Conservation (phyloP, 345 rosid genomes). For the Hevea brasiliensis region DNA sequence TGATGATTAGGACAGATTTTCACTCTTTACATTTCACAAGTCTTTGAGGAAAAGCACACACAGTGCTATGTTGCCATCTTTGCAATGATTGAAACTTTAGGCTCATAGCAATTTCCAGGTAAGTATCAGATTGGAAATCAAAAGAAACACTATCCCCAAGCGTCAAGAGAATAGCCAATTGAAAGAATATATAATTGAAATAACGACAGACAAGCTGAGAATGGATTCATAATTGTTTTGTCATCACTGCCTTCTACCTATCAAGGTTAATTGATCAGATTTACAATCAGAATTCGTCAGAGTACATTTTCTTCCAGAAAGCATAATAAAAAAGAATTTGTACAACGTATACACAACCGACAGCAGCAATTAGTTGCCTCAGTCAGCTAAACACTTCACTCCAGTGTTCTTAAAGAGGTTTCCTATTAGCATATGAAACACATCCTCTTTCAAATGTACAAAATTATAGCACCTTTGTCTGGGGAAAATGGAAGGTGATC, state of each 20-base stretch:
- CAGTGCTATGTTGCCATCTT: too few relatives aligned
- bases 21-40: too few relatives aligned
- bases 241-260: not conserved
- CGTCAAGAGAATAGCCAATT: too few relatives aligned
- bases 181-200: too few relatives aligned
- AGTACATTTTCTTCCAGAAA: not conserved
- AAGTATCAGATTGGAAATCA: too few relatives aligned
- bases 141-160: too few relatives aligned
- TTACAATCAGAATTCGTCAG: not conserved
- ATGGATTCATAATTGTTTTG: not conserved
- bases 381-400: not conserved
- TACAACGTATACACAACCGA: conserved; percentile 27
- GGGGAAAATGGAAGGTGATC: not conserved
- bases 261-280: not conserved
- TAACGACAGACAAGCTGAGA: too few relatives aligned
- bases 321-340: conserved; percentile 5
- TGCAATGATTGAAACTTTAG: too few relatives aligned
- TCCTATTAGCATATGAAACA: not conserved
- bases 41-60: too few relatives aligned
- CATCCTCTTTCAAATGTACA: conserved; percentile 23
- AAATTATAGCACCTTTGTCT: not conserved
- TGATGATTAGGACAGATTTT: too few relatives aligned
- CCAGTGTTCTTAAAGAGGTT: conserved; percentile 22
- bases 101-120: too few relatives aligned
- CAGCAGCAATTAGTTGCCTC: conserved; percentile 8